Evolutionary conservation across 116 monocot genomes (phyloP).

Genomic region (Cymodocea nodosa): DNA sequence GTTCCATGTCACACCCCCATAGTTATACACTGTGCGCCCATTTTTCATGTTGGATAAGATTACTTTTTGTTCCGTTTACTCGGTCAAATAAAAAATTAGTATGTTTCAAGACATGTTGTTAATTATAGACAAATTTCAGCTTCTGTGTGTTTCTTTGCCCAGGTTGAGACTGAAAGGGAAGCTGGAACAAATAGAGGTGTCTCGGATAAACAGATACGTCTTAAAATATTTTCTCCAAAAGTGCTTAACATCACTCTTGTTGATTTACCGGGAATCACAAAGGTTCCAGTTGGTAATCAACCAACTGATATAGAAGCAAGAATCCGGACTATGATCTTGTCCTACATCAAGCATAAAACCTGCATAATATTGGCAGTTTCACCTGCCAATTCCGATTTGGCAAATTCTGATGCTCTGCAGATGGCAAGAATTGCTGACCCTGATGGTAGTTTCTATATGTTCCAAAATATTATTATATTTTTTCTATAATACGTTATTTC

Average conservation of each 20-base stretch:
- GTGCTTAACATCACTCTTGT: constrained; percentile 59
- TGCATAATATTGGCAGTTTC: constrained; percentile 72
- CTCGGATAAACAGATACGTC: constrained; percentile 56
- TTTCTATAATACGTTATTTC: not conserved
- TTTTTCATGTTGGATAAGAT: no score
- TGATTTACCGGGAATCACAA: constrained; percentile 69
- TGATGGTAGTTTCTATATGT: constrained; percentile 30
- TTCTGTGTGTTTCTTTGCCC: not conserved
- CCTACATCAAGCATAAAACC: constrained; percentile 54
- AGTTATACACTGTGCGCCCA: no score
- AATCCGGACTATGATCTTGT: constrained; percentile 54
- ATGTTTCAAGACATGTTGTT: no score
- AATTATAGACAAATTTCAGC: not conserved
- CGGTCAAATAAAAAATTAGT: no score
- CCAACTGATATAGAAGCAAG: constrained; percentile 50
- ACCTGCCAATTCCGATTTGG: constrained; percentile 66
- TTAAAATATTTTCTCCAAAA: constrained; percentile 60
- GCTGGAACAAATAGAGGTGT: constrained; percentile 51
- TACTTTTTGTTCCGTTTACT: no score
- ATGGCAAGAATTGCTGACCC: constrained; percentile 67
- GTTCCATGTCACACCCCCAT: no score
- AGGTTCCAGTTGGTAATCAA: constrained; percentile 65
- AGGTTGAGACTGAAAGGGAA: constrained; percentile 62
- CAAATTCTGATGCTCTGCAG: constrained; percentile 72
- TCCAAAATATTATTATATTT: not conserved